Percentiles rank a stretch among this genome's conserved stretches.
Conservation (phyloP, 2,329 filamentous ascomycete genomes). For the Parasarocladium wereldwijsianum region DNA sequence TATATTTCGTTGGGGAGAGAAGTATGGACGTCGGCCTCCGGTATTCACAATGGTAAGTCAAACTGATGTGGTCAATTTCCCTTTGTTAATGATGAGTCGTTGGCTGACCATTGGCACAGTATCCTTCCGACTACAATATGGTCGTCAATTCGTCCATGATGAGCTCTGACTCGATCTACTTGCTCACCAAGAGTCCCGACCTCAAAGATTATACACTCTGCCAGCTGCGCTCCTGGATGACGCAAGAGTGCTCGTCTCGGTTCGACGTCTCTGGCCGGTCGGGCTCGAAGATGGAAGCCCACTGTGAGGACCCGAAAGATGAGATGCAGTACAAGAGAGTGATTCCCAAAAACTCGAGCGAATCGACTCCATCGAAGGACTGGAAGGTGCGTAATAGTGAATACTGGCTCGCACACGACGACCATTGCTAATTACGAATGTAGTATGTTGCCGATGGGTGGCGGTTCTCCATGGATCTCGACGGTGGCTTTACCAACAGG, state of each 20-base stretch:
- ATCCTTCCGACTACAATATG: constrained; percentile 51
- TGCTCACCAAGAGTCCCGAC: constrained; percentile 37
- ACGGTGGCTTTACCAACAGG: constrained; percentile 35
- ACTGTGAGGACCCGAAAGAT: constrained; percentile 45
- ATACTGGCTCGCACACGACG: neutral
- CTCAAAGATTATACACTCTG: constrained; percentile 49
- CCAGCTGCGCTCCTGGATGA: constrained; percentile 46
- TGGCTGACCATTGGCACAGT: constrained; percentile 22
- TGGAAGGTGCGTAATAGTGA: constrained; percentile 25
- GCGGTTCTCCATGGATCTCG: constrained; percentile 38
- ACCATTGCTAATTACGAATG: neutral
- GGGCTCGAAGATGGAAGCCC: constrained; percentile 43
- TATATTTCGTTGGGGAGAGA: constrained; percentile 51
- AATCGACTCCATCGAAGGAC: constrained; percentile 23
- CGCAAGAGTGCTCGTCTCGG: constrained; percentile 50
- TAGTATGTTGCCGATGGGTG: constrained; percentile 37
- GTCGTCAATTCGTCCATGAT: constrained; percentile 37
- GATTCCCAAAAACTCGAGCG: constrained; percentile 14
- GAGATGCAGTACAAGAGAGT: constrained; percentile 37
- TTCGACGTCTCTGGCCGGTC: constrained; percentile 39
- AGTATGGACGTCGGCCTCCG: constrained; percentile 34
- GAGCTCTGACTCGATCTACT: constrained; percentile 41
- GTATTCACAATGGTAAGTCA: constrained; percentile 31
- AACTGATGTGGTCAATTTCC: constrained; percentile 16
- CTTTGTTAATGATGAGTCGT: neutral